Percentiles rank a stretch among this genome's conserved stretches.
Evolutionary conservation across 345 rosid species (phyloP).

Genomic region (Rhodomyrtus tomentosa): DNA sequence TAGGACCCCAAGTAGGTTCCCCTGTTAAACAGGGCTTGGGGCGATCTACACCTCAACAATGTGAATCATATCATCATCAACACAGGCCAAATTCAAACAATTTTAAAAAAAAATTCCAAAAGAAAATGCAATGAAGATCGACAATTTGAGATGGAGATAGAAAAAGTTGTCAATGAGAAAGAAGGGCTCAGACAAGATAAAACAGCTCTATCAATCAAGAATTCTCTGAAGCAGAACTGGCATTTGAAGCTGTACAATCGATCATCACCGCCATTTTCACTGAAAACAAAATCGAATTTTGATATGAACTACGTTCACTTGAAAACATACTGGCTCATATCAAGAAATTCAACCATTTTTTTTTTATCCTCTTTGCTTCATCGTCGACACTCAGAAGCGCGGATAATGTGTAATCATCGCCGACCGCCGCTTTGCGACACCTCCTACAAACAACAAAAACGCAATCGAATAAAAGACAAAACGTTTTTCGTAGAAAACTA

Average conservation of each 20-base stretch:
- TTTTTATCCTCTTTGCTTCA: slow-evolving; percentile 16
- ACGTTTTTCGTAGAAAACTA: not conserved
- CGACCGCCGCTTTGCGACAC: not conserved
- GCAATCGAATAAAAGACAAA: not conserved
- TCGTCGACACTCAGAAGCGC: slow-evolving; percentile 28
- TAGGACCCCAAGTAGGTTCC: slow-evolving; percentile 12
- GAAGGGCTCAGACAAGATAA: slow-evolving; percentile 40
- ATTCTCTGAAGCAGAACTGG: slow-evolving; percentile 99
- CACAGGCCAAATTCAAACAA: not conserved
- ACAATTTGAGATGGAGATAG: not conserved
- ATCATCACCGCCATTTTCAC: slow-evolving; percentile 17
- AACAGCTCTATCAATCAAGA: slow-evolving; percentile 83
- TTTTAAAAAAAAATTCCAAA: not conserved
- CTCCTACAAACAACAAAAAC: not conserved
- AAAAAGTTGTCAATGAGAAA: not conserved
- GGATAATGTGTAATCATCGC: slow-evolving; percentile 49
- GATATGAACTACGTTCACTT: not conserved
- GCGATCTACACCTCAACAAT: slow-evolving; percentile 2
- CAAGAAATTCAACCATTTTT: slow-evolving; percentile 37
- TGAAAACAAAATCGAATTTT: not conserved
- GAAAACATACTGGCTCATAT: slow-evolving; percentile 17
- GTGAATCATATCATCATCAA: slow-evolving; percentile 1
- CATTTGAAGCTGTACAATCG: slow-evolving; percentile 43
- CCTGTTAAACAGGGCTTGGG: slow-evolving; percentile 5
- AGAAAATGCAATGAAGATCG: not conserved